Percentiles rank a stretch among this genome's conserved stretches.
Evolutionary conservation across 345 rosid genomes (phyloP).

Genomic region (Eucalyptus urophylla): DNA sequence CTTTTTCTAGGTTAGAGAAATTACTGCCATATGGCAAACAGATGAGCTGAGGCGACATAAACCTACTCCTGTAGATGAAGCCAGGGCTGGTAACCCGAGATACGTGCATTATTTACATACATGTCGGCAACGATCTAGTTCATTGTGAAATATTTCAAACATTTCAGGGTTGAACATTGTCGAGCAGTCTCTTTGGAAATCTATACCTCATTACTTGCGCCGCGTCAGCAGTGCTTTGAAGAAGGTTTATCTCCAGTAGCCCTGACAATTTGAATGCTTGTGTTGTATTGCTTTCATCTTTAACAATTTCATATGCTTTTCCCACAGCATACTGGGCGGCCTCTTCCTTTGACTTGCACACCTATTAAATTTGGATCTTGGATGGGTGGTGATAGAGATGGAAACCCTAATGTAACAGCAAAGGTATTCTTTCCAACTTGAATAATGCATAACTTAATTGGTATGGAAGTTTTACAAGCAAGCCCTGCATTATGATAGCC

Average conservation of each 20-base stretch:
- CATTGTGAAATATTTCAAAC: not conserved
- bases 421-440: constrained; percentile 33
- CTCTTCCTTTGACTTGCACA: constrained; percentile 83
- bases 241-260: constrained; percentile 33
- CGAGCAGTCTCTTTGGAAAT: constrained; percentile 98
- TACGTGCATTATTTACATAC: not conserved
- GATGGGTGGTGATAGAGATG: constrained; percentile 99
- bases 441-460: not conserved
- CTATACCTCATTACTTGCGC: constrained; percentile 82
- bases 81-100: constrained; percentile 60
- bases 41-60: constrained; percentile 95
- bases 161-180: constrained; percentile 80
- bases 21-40: constrained; percentile 89
- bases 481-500: not conserved
- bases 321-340: constrained; percentile 61
- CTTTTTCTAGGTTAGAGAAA: constrained; percentile 65
- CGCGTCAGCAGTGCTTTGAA: constrained; percentile 86
- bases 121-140: not conserved
- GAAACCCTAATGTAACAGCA: constrained; percentile 90
- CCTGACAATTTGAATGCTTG: not conserved
- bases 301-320: not conserved
- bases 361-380: constrained; percentile 93
- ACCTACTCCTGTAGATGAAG: constrained; percentile 95
- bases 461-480: not conserved
- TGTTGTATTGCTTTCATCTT: not conserved